Base-by-base conservation (phyloP, 2,329 filamentous ascomycete genomes). In the Ceratocystis papillata region DNA sequence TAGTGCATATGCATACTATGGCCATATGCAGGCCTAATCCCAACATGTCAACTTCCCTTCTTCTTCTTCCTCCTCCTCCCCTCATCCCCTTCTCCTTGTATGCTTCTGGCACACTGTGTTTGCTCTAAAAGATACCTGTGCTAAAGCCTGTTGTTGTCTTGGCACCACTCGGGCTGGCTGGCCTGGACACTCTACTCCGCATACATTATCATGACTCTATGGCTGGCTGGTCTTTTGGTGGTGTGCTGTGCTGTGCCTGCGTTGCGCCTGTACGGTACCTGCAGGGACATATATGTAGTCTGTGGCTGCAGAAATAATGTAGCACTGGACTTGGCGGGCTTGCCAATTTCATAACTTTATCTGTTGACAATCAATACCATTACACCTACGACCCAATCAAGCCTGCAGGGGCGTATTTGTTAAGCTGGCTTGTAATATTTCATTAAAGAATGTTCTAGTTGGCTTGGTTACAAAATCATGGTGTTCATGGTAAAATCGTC, bases 381-480 rank as follows among this genome's bases (percentile, higher is more conserved):
- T 50, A 50, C 46, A 50, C n/a, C 22, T 5, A 7, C 5, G 46
- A 6, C 46, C 5, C 46, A 50, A 22, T 28, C 25, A 25, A 55
- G 50, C 22, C 50, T 17, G 4, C 12, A 28, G 25, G 22, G 22
- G 15, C n/a, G n/a, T 50, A 50, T 50, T 50, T 50, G 53, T 57
- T 1, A 30, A 57, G 53, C 53, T 57, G 5, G 12, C 5, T 20
- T 17, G 22, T 57, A 20, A 30, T 25, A 10, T 15, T 12, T 57
- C 3, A 28, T 10, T 25, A 10, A 28, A 28, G 22, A 15, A 28
- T 6, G 15, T 33, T 22, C 10, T 28, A 57, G 53, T 57, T 57
- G 53, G 25, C 53, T 28, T 57, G 53, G 53, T 57, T 57, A 57
- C 20, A 57, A 57, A 15, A 57, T 30, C 22, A 57, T 22, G 17